These are phyloP conservation scores for Penicillium glabrum DNA, from an alignment of 2,329 filamentous ascomycete species.

Conservation along the genomic window DNA sequence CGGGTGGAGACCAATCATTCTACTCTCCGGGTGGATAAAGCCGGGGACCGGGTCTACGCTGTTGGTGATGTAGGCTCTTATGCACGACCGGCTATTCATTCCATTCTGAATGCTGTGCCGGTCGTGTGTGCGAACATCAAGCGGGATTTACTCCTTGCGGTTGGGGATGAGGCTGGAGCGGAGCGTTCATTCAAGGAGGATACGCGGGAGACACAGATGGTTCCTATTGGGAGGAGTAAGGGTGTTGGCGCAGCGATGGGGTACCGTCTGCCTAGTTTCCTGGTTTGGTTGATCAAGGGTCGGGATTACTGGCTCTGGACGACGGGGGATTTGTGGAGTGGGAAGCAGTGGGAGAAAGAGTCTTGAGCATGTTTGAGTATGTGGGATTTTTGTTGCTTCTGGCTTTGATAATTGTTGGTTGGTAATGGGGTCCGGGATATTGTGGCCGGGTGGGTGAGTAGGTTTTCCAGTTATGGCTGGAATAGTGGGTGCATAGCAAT, in stretches of 20 bases:
- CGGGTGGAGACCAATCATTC: conserved; percentile 40
- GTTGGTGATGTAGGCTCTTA: conserved; percentile 48
- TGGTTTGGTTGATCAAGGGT: conserved; percentile 45
- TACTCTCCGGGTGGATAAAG: conserved; percentile 36
- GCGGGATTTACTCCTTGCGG: conserved; percentile 44
- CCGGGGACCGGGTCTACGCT: conserved; percentile 45
- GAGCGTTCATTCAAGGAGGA: conserved; percentile 46
- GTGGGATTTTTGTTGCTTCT: neutral
- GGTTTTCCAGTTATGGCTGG: neutral
- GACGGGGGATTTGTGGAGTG: conserved; percentile 50
- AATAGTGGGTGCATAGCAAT: neutral
- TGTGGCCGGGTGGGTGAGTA: neutral
- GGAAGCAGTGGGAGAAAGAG: conserved; percentile 52
- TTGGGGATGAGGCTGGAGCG: conserved; percentile 23
- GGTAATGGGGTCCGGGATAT: neutral
- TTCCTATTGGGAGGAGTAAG: conserved; percentile 49
- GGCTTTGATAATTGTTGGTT: neutral
- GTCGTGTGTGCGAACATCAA: conserved; percentile 51
- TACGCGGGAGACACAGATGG: conserved; percentile 47
- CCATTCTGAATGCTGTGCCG: conserved; percentile 43
- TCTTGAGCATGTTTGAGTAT: conserved; percentile 33
- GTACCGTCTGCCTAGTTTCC: conserved; percentile 44
- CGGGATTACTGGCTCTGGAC: conserved; percentile 56
- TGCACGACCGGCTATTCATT: conserved; percentile 45
- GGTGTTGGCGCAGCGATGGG: conserved; percentile 51